Evolutionary conservation across 2,329 filamentous ascomycete genomes (phyloP).

Genomic region (Diaporthe capsici): DNA sequence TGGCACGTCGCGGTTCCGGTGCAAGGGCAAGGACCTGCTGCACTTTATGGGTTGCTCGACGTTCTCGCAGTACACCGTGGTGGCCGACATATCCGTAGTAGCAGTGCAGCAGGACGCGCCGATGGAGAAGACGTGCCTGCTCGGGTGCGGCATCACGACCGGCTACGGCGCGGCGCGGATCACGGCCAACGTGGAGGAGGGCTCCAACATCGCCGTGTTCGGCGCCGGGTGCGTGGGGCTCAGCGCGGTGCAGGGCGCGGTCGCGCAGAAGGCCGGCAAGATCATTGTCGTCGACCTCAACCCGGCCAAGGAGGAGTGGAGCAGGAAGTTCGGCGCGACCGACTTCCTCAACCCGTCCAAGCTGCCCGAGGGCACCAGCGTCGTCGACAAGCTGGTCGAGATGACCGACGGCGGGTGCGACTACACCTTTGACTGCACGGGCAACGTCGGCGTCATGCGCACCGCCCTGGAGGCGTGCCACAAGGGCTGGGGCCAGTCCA

Average conservation of each 20-base stretch:
- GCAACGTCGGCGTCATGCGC: constrained; percentile 96
- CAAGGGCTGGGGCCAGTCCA: constrained; percentile 99
- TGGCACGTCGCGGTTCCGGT: constrained; percentile 93
- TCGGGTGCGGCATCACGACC: constrained; percentile 98
- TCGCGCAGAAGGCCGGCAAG: constrained; percentile 83
- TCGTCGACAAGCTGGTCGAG: constrained; percentile 94
- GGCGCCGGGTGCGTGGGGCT: constrained; percentile 96
- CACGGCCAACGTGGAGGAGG: constrained; percentile 92
- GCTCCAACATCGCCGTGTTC: constrained; percentile 91
- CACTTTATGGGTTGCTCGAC: constrained; percentile 99
- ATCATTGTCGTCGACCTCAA: constrained; percentile 86
- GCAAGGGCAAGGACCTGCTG: constrained; percentile 93
- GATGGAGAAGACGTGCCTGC: constrained; percentile 95
- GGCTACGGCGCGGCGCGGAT: constrained; percentile 96
- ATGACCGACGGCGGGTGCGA: constrained; percentile 99
- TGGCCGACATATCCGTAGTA: constrained; percentile 98
- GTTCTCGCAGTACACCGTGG: constrained; percentile 98
- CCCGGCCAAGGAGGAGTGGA: constrained; percentile 90
- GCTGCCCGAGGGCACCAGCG: constrained; percentile 77
- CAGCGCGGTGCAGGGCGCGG: constrained; percentile 93
- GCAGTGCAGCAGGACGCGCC: constrained; percentile 90
- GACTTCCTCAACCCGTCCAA: constrained; percentile 96
- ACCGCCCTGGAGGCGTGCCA: constrained; percentile 97
- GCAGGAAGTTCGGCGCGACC: constrained; percentile 94
- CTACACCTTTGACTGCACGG: constrained; percentile 99